These are phyloP conservation scores for Penicillium sp. DNA, from an alignment of 2,329 filamentous ascomycete genomes.

Conservation along the genomic window DNA sequence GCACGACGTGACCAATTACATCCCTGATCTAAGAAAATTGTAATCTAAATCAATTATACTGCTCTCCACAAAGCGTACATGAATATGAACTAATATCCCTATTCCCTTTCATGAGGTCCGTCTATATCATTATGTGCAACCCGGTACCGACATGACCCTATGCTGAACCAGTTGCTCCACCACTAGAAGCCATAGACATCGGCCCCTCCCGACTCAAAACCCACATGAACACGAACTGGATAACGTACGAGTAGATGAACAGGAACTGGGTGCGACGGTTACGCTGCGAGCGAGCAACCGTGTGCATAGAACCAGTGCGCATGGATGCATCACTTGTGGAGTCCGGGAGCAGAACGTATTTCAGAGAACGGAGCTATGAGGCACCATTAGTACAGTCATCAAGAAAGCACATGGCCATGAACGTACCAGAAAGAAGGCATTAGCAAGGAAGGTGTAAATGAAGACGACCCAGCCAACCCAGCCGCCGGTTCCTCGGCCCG, in stretches of 20 bases:
- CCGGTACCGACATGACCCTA: too few relatives aligned
- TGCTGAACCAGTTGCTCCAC: too few relatives aligned
- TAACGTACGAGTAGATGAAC: constrained; percentile 86
- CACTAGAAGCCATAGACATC: constrained; percentile 18
- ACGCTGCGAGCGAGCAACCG: constrained; percentile 72
- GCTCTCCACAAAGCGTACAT: too few relatives aligned
- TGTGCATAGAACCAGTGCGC: constrained; percentile 52
- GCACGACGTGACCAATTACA: too few relatives aligned
- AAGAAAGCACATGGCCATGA: too few relatives aligned
- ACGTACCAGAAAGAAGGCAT: constrained; percentile 85
- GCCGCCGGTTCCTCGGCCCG: constrained; percentile 71
- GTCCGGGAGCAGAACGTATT: constrained; percentile 90
- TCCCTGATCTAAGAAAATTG: too few relatives aligned
- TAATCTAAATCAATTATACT: too few relatives aligned
- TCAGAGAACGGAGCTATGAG: constrained; percentile 73
- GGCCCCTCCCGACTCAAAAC: constrained; percentile 52
- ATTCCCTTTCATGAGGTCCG: too few relatives aligned
- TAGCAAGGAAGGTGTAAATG: constrained; percentile 82
- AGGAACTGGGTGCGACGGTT: constrained; percentile 84
- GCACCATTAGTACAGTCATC: too few relatives aligned
- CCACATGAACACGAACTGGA: constrained; percentile 95
- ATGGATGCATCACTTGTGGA: constrained; percentile 59
- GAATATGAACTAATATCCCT: too few relatives aligned
- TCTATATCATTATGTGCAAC: too few relatives aligned
- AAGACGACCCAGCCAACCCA: constrained; percentile 87